Evolutionary conservation across 2,329 filamentous ascomycete species (phyloP), one percentile per base, ranked within the genome.

Genomic region (Calonectria henricotiae): DNA sequence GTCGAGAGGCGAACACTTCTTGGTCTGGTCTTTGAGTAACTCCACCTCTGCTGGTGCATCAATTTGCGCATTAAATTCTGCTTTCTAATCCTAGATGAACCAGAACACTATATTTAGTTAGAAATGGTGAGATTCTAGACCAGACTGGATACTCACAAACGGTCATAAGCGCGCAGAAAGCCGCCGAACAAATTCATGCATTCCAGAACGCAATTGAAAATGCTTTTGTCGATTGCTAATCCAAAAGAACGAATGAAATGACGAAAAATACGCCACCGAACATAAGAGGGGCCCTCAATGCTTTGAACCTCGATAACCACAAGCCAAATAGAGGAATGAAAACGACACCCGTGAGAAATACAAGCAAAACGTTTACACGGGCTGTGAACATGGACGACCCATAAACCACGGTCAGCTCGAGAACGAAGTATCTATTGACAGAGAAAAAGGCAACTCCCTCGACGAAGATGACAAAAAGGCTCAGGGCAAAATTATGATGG

Each of bases 371-470:
- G 20, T 58, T 58, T 1, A 58, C n/a, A 5, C 51, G 25, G 2
- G 51, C 51, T n/a, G 23, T 58, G 12, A 58, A 27, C 51, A 58
- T 58, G 32, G 51, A 17, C 3, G 35, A 37, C 15, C 51, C 51
- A 11, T 58, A 41, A 6, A 58, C 13, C 20, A 39, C 35, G 11
- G 51, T 58, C 35, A 58, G 35, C 13, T 58, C 51, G 6, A 58
- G 32, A 17, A 58, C 51, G 12, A 58, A 58, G 51, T 58, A 58
- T 11, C 11, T 58, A 32, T 58, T 58, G 32, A 32, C 51, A 8
- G 51, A 58, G 32, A 65, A 55, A 41, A 65, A 65, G 25, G 62
- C 62, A 43, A 65, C n/a, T 8, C 62, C 62, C 43, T 65, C 62
- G 30, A 65, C 49, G 20, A 65, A 65, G 25, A 65, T 58, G 30